Evolutionary conservation across 108 stramenopile species (phyloP).

Genomic region (Nitzschia putrida): DNA sequence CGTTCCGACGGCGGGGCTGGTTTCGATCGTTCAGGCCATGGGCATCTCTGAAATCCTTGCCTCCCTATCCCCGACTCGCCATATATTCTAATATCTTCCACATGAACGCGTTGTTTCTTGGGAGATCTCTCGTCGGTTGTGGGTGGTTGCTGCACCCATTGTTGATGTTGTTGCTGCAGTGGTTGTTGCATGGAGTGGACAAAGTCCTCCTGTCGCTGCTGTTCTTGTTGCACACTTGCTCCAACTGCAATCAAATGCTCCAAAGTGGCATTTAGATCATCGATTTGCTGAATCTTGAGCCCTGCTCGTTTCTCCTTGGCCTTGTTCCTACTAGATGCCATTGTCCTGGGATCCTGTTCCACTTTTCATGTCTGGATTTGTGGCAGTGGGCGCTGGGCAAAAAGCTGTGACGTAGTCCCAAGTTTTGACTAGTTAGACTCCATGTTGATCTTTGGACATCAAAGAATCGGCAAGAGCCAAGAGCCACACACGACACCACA

Average conservation of each 20-base stretch:
- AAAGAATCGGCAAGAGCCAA: no score
- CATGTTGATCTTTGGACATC: no score
- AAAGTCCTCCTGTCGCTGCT: slow-evolving; percentile 20
- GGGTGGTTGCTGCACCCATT: not conserved
- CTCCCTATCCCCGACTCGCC: slow-evolving; percentile 2
- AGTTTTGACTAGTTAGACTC: no score
- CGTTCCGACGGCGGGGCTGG: no score
- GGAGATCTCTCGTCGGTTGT: slow-evolving; percentile 2
- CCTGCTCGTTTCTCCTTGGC: not conserved
- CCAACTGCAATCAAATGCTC: slow-evolving; percentile 32
- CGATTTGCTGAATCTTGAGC: not conserved
- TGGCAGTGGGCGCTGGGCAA: no score
- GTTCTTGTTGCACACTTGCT: slow-evolving; percentile 12
- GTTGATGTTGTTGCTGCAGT: slow-evolving; percentile 12
- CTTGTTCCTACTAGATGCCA: not conserved
- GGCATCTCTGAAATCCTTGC: no score
- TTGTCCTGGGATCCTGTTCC: not conserved
- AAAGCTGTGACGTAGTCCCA: no score
- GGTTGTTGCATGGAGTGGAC: not conserved
- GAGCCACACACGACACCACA: no score
- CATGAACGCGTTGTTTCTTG: not conserved
- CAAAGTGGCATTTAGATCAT: slow-evolving; percentile 6
- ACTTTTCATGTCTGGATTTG: not conserved
- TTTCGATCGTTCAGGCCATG: slow-evolving; percentile 2
- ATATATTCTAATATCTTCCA: slow-evolving; percentile 37